phyloP scores from a whole-genome alignment of 208 protist species.

The Leptomonas pyrrhocoris region DNA sequence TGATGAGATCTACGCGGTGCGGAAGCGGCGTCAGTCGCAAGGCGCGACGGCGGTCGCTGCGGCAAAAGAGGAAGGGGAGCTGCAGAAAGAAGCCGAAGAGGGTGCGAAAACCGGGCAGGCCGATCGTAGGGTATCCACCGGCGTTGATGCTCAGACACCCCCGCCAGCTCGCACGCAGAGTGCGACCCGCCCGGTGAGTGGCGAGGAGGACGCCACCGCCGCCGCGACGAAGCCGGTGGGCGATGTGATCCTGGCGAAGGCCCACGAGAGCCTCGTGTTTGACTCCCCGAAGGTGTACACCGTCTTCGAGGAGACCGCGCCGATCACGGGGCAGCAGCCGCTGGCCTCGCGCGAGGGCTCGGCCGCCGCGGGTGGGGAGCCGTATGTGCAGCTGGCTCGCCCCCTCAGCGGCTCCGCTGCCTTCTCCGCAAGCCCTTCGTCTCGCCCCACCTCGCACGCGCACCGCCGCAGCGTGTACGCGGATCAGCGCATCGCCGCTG shows the following conservation, averaged over 20 bases:
- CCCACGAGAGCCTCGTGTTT: conserved; percentile 55
- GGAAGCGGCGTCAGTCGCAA: conserved; percentile 43
- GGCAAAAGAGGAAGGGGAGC: neutral
- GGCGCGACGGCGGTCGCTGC: neutral
- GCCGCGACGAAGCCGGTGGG: conserved; percentile 37
- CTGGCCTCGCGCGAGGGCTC: too few species aligned
- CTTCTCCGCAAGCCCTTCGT: too few species aligned
- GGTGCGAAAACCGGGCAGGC: neutral
- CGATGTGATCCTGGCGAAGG: conserved; percentile 69
- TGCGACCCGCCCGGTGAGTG: conserved; percentile 1
- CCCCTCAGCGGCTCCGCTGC: conserved; percentile 16
- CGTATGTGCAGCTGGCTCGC: too few species aligned
- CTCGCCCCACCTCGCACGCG: conserved; percentile 4
- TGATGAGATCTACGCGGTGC: conserved; percentile 81
- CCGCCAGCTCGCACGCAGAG: conserved; percentile 2
- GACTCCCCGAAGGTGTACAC: conserved; percentile 7
- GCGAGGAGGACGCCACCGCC: conserved; percentile 8
- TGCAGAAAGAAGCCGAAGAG: neutral
- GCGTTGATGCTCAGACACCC: neutral
- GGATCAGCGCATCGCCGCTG: conserved; percentile 25
- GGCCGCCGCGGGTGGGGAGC: neutral
- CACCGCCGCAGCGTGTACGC: conserved; percentile 26
- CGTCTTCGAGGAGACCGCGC: neutral
- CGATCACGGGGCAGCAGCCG: too few species aligned
- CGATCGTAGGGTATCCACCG: neutral